Evolutionary conservation across 2,329 filamentous ascomycete genomes (phyloP), one percentile per base, ranked within the genome.

Genomic region (Penicillium thymicola): DNA sequence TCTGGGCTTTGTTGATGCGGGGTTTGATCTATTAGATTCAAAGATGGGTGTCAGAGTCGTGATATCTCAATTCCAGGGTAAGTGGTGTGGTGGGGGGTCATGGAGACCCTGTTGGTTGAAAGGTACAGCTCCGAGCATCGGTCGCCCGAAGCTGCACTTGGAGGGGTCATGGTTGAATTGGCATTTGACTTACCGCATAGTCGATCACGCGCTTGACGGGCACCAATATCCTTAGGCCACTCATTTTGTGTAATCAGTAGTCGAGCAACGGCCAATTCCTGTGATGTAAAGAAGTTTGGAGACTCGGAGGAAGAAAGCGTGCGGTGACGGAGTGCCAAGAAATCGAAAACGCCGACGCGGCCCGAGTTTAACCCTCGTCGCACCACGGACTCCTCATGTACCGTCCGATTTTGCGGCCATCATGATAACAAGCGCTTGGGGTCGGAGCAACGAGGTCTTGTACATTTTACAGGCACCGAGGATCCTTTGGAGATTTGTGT

Each of bases 171-270:
- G 3, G 32, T 55, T 23, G 27, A 11, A 48, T 23, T 28, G 25
- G 23, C 13, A 18, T 36, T 40, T n/a, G 56, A 78, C 85, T 72
- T 78, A 91, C 89, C 67, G 89, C 88, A 83, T 90, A 92, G 82
- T 92, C 89, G 79, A 92, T 91, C 49, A 92, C 89, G 85, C 89
- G 81, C 80, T 92, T 92, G 46, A 92, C 80, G 75, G 89, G 89
- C 4, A 92, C 89, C 60, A 92, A 82, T 75, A 92, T 92, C 73
- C 88, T 81, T 67, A 91, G 77, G 53, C 73, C 72, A 53, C 72
- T 77, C 78, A 80, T 80, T 65, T 42, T 76, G 69, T 51, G 52
- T 40, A 25, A 43, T 30, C 32, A 53, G 52, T 47, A 55, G 54
- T 47, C 45, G 41, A 42, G 48, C 47, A 56, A 41, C 18, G 21